A percentile compares a stretch with the other conserved stretches of the same genome.
Evolutionary conservation across 225 moss, liverwort and hornwort species (phyloP).

Genomic region (Asterella californica): DNA sequence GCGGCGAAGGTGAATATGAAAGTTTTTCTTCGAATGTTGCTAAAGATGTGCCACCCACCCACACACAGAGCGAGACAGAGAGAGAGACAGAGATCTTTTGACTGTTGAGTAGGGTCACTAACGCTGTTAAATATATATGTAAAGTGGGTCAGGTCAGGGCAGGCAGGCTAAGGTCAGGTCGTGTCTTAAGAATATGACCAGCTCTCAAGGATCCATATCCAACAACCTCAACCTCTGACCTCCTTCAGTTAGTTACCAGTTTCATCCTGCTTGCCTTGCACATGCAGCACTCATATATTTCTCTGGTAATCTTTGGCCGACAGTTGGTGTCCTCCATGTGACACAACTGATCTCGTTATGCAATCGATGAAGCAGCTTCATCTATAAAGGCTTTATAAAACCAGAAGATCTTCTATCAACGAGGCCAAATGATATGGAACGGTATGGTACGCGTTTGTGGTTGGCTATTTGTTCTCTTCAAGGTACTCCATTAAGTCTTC

Average conservation of each 20-base stretch:
- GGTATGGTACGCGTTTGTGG: too few relatives aligned
- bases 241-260: not conserved
- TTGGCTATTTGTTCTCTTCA: too few relatives aligned
- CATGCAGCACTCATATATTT: not conserved
- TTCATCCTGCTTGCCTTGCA: too few relatives aligned
- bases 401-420: not conserved
- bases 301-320: not conserved
- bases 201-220: not conserved
- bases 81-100: not conserved
- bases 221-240: not conserved
- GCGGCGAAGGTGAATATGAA: too few relatives aligned
- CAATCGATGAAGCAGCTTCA: not conserved
- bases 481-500: too few relatives aligned
- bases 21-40: too few relatives aligned
- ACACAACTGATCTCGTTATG: not conserved
- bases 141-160: too few relatives aligned
- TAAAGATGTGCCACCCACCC: not conserved
- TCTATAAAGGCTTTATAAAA: too few relatives aligned
- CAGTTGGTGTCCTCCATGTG: not conserved
- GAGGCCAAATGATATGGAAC: not conserved
- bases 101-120: not conserved
- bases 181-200: not conserved
- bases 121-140: not conserved
- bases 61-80: too few relatives aligned
- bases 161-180: not conserved